Percentiles rank a stretch among this genome's conserved stretches.
phyloP scores from a whole-genome alignment of 1,139 yeast genomes.

The Saccharomyces pastorianus region DNA sequence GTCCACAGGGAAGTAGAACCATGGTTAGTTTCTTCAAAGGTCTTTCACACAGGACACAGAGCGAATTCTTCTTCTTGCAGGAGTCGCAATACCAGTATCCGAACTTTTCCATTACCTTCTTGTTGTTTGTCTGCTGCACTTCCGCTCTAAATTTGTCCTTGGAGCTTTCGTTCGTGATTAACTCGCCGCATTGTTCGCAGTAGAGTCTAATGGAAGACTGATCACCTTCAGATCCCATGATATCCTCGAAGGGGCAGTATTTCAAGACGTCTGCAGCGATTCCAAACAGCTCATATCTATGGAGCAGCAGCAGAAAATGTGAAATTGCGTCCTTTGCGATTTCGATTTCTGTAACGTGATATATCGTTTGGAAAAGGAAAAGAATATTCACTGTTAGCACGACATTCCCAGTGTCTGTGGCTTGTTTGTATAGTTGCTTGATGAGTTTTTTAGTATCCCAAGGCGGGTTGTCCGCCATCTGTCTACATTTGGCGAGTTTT shows the following conservation, averaged over 20 bases:
- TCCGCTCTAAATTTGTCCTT: slow-evolving; percentile 34
- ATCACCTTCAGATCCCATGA: slow-evolving; percentile 23
- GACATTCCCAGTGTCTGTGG: slow-evolving; percentile 28
- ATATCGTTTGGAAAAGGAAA: slow-evolving; percentile 25
- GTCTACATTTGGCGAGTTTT: neutral
- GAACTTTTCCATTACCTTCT: slow-evolving; percentile 27
- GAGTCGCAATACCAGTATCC: slow-evolving; percentile 84
- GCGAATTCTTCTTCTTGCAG: slow-evolving; percentile 52
- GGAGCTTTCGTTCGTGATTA: slow-evolving; percentile 58
- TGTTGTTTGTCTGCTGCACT: slow-evolving; percentile 13
- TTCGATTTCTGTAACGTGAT: slow-evolving; percentile 17
- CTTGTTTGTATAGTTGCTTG: slow-evolving; percentile 25
- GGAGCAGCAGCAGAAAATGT: slow-evolving; percentile 27
- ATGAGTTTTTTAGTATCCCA: slow-evolving; percentile 27
- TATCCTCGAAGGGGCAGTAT: slow-evolving; percentile 30
- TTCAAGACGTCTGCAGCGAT: slow-evolving; percentile 29
- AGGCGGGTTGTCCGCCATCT: slow-evolving; percentile 15
- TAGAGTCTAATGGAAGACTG: slow-evolving; percentile 49
- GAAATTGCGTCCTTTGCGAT: slow-evolving; percentile 26
- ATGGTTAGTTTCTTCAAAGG: slow-evolving; percentile 70
- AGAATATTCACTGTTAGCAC: slow-evolving; percentile 24
- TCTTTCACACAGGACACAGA: slow-evolving; percentile 73
- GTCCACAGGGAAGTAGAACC: slow-evolving; percentile 70
- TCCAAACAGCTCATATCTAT: slow-evolving; percentile 30
- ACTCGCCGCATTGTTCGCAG: slow-evolving; percentile 60